Base-by-base conservation (phyloP, 345 rosid species). In the Salix caprea region DNA sequence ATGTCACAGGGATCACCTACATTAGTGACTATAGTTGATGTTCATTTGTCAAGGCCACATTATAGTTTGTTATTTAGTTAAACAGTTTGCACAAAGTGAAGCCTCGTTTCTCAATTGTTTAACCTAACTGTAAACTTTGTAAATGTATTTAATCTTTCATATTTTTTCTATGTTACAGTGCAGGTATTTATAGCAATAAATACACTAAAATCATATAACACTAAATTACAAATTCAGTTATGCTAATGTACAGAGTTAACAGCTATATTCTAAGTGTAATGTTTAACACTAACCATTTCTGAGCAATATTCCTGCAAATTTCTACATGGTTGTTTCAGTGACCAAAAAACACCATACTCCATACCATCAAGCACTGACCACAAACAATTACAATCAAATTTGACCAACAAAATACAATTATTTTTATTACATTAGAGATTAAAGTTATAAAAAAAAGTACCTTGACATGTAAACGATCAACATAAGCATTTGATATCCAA, bases 381-480 rank as follows among this genome's bases (percentile, higher is more conserved):
- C 62, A 7, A 19, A 7, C 61, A 8, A 8, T 21, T 21, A 56
- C n/a, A 56, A 56, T 1, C 4, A n/a, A 8, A 58, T n/a, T 9
- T n/a, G 28, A 58, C 23, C 62, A n/a, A 58, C 62, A 23, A 58
- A 58, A 56, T 8, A 58, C 24, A 10, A 3, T 58, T 8, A n/a
- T 58, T 11, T 69, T n/a, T 52, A 44, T 16, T 19, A 19, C 23
- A 13, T 14, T 44, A 16, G 19, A 71, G 14, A 70, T 37, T 24
- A 65, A 58, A 23, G 21, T 2, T 40, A 72, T 68, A 48, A 30
- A n/a, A 58, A n/a, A 2, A 67, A 76, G 37, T 74, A 92, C 99
- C 94, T 96, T 94, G 68, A 96, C 96, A 84, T 91, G 90, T 67
- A 93, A 86, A 72, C 97, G 97, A 86, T 93, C 99, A 78, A 83